Evolutionary conservation across 2,329 filamentous ascomycete genomes (phyloP), one percentile per base, ranked within the genome.

Genomic region (Paecilomyces formosus): DNA sequence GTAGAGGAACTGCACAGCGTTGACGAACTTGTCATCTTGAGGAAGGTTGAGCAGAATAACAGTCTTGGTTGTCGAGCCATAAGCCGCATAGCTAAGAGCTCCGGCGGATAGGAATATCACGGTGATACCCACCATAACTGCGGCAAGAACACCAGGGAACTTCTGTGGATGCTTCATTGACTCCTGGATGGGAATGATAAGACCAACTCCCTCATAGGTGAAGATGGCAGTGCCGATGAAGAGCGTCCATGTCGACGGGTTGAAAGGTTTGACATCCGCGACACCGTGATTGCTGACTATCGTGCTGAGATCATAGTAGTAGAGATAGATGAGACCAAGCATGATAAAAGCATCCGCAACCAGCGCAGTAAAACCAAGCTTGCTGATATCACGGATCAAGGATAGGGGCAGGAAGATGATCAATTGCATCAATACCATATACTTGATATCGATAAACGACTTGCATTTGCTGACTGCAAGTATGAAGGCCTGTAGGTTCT

Each of bases 151-250:
- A 60, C 84, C 84, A 53, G 94, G 92, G 74, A 99, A 99, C 72
- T 96, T 93, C 63, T 87, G 81, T 0, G 93, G 95, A 50, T 92
- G 82, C 70, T 88, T 89, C 94, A 99, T 99, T 22, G 92, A 95
- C 69, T 95, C 92, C 75, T 99, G 95, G 60, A 99, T 97, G 0
- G 95, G 94, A 62, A 99, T 97, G 74, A 99, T 95, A 54, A 99
- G 85, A 12, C 94, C 95, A 61, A 99, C 95, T 28, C 94, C 94
- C 72, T 99, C 94, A 70, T 97, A 99, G 0, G 94, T 97, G 78
- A 99, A 99, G 72, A 99, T 97, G 28, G 95, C 94, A 0, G 95
- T 99, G 61, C 94, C 95, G 67, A 99, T 99, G 73, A 99, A 97
- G 3, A 99, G 82, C 0, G 94, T 96, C 94, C 95, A 99, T 72